Percentiles rank a stretch among this genome's conserved stretches.
These are phyloP conservation scores for Fusarium luffae DNA, from an alignment of 2,329 filamentous ascomycete species.

Conservation along the genomic window DNA sequence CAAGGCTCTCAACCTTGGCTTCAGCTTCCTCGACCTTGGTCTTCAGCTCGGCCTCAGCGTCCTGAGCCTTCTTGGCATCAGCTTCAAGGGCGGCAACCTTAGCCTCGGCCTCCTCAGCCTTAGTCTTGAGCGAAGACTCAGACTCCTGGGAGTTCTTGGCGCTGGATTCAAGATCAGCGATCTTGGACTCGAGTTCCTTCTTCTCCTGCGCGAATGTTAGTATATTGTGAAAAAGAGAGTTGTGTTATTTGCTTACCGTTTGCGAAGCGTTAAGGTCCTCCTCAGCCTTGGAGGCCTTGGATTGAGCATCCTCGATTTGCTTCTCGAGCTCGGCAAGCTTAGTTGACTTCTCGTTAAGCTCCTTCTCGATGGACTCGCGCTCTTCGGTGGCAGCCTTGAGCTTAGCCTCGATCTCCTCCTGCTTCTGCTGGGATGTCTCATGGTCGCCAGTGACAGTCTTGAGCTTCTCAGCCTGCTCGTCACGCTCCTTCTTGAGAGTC, in stretches of 20 bases:
- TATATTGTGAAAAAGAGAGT: neutral
- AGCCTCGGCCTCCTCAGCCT: slow-evolving; percentile 25
- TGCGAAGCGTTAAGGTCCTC: slow-evolving; percentile 51
- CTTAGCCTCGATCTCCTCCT: slow-evolving; percentile 40
- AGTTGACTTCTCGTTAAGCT: slow-evolving; percentile 46
- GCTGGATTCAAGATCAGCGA: slow-evolving; percentile 32
- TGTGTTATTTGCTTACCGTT: slow-evolving; percentile 42
- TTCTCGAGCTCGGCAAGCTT: slow-evolving; percentile 48
- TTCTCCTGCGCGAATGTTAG: slow-evolving; percentile 42
- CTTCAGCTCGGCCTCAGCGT: slow-evolving; percentile 21
- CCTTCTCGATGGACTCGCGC: slow-evolving; percentile 45
- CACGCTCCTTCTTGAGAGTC: slow-evolving; percentile 38
- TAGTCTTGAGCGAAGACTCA: slow-evolving; percentile 33
- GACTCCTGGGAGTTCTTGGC: slow-evolving; percentile 34
- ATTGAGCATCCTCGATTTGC: slow-evolving; percentile 50
- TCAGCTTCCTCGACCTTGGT: slow-evolving; percentile 24
- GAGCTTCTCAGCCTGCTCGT: slow-evolving; percentile 38
- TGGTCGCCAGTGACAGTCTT: slow-evolving; percentile 30
- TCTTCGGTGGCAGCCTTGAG: slow-evolving; percentile 46
- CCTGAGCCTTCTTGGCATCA: slow-evolving; percentile 19
- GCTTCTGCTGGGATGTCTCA: slow-evolving; percentile 34
- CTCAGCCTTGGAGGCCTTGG: slow-evolving; percentile 52
- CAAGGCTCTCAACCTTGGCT: slow-evolving; percentile 9
- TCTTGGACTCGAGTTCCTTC: slow-evolving; percentile 35
- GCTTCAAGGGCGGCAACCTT: slow-evolving; percentile 18